Evolutionary conservation across 352 stramenopile species (phyloP), one percentile per base, ranked within the genome.

Genomic region (Pythium aristosporum): DNA sequence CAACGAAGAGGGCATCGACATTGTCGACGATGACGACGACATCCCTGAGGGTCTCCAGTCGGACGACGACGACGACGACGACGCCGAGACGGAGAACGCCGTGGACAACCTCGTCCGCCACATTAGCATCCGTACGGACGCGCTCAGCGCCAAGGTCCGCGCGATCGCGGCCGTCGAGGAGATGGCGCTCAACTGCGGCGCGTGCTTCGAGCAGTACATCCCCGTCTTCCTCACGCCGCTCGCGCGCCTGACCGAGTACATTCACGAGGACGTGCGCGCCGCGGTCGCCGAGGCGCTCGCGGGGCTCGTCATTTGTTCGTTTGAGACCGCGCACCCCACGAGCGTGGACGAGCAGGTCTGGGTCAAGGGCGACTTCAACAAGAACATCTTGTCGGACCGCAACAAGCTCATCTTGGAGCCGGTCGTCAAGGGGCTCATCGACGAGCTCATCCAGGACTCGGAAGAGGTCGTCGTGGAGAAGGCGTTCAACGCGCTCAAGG

Each of bases 401-500:
- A 95, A 91, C 73, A 72, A 78, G 32, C 63, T 91, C 32, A 88
- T 95, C 43, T 55, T 87, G 21, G 73, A 88, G 56, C 82, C 86
- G 16, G 83, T 95, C 25, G 90, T 93, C 73, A 90, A 91, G 74
- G 76, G 71, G 32, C 68, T 92, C 2, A 75, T 89, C 9, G 79
- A 91, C 15, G 83, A 94, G 44, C 73, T 95, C n/a, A 71, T 93
- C 16, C 74, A 93, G 57, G 88, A 96, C 67, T 65, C 73, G 20
- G 84, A 96, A 60, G 83, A 89, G 56, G 63, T 89, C 36, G 85
- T 99, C 15, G 96, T 99, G 57, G 94, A 97, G 79, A 97, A 97
- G 70, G 88, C 96, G 1, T 96, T 99, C 63, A 98, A 95, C 53
- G 95, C 96, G 18, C 85, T 99, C 54, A 98, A 98, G 69, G 87